Conservation (phyloP, 116 monocot genomes). For the Phalaenopsis hybrid region DNA sequence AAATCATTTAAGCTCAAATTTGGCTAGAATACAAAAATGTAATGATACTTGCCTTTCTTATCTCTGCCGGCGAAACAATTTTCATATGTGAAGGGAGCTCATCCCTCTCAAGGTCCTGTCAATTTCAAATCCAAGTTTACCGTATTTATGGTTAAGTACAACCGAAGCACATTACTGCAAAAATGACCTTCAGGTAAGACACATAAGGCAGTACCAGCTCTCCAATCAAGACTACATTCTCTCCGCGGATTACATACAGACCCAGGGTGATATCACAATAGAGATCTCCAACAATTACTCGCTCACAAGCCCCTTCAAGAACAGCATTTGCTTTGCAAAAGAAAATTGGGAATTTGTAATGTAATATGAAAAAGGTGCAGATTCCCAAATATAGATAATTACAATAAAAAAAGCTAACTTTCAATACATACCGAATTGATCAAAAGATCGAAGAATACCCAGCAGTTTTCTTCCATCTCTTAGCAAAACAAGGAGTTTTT, state of each 20-base stretch:
- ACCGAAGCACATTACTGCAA: neutral
- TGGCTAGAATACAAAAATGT: neutral
- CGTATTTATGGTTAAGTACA: neutral
- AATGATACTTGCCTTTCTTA: slow-evolving; percentile 45
- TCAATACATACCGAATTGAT: slow-evolving; percentile 73
- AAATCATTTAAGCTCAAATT: no score
- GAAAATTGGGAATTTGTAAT: slow-evolving; percentile 5
- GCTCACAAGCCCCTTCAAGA: slow-evolving; percentile 88
- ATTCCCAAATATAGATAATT: neutral
- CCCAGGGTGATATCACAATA: slow-evolving; percentile 91
- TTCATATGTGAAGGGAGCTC: slow-evolving; percentile 87
- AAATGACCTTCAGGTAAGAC: neutral
- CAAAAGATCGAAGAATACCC: slow-evolving; percentile 92
- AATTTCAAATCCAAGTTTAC: slow-evolving; percentile 6
- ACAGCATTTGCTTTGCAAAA: slow-evolving; percentile 76
- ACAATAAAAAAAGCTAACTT: neutral
- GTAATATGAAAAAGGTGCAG: neutral
- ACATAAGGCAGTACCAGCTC: slow-evolving; percentile 56
- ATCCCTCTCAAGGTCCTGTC: slow-evolving; percentile 61
- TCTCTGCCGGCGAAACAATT: slow-evolving; percentile 69
- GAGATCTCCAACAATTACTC: slow-evolving; percentile 80
- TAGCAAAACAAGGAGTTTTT: slow-evolving; percentile 78
- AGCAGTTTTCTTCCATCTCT: slow-evolving; percentile 87
- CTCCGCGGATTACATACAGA: slow-evolving; percentile 89
- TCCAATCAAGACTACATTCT: slow-evolving; percentile 91